Base-by-base conservation (phyloP, 2,329 filamentous ascomycete species). In the Aspergillus piperis region DNA sequence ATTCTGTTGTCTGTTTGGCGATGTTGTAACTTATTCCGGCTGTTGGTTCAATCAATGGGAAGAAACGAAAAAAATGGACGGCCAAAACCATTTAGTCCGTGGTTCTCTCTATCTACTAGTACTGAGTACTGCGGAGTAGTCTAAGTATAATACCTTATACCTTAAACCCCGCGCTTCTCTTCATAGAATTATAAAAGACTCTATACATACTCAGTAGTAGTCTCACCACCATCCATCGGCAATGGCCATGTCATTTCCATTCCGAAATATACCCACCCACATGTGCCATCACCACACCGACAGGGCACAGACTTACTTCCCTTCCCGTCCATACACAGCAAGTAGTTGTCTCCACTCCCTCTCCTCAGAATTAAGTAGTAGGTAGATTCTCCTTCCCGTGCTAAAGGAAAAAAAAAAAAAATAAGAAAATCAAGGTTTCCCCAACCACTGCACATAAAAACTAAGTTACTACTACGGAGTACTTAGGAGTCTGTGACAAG, bases 401-500 rank as follows among this genome's bases (percentile, higher is more conserved):
- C 52, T 27, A n/a, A 25, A n/a, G 17, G 17, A 19, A 27, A 15
- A 42, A 57, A 54, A 19, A 27, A 15, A 42, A 57, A 54, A 27
- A 27, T 27, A 27, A 7, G 0, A 27, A 27, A 54, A 51, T 19
- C 27, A 58, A 58, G 41, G 27, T 39, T 38, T 38, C 13, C 30
- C 41, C 8, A 54, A 30, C 36, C 48, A 11, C 32, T 53, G 32
- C 32, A 32, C 30, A 10, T 36, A 13, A 5, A 11, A 30, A 30
- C 27, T 30, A 30, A 30, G 27, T 11, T 10, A 10, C 8, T 30
- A 11, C 27, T 30, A 30, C 8, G 27, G 27, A 30, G 27, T 25
- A 30, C 8, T 8, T 36, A 36, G 15, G 32, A 56, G 60, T 41
- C 54, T 63, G 63, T 66, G 32, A 36, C 63, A 63, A 27, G 25